These are phyloP conservation scores for Musa itinerans DNA, from an alignment of 176 grass and related monocot genomes.

Conservation along the genomic window DNA sequence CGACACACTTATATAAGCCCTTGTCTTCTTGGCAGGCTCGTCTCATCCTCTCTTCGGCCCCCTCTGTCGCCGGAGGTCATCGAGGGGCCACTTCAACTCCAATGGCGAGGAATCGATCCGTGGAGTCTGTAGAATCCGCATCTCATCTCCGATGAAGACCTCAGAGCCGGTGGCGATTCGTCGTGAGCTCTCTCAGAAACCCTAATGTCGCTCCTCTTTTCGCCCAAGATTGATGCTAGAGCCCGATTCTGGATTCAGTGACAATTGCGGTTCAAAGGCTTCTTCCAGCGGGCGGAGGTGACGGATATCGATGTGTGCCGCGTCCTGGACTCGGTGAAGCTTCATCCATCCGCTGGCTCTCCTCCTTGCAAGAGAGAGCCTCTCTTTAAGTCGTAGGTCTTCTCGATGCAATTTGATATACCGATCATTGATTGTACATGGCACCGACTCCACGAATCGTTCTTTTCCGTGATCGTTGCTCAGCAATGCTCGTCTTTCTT, in stretches of 20 bases:
- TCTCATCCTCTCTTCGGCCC: not conserved
- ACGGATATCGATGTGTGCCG: constrained; percentile 75
- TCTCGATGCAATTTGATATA: not conserved
- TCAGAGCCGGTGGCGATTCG: constrained; percentile 58
- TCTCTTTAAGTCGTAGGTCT: constrained; percentile 50
- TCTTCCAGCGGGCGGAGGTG: constrained; percentile 61
- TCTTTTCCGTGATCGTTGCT: not conserved
- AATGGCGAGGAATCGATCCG: too few relatives aligned
- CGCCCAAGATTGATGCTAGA: not conserved
- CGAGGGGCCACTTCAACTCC: too few relatives aligned
- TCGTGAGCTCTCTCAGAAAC: constrained; percentile 31
- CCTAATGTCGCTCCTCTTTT: not conserved
- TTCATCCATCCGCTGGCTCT: constrained; percentile 56
- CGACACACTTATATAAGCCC: too few relatives aligned
- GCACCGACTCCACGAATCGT: not conserved
- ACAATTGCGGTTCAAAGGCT: constrained; percentile 59
- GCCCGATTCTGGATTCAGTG: not conserved
- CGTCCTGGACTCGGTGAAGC: constrained; percentile 47
- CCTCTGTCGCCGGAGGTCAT: too few relatives aligned
- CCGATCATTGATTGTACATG: not conserved
- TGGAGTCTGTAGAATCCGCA: too few relatives aligned
- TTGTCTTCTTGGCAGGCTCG: not conserved
- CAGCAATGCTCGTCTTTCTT: not conserved
- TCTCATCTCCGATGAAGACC: constrained; percentile 40
- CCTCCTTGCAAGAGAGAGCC: constrained; percentile 51